Conservation (phyloP, 768 basidiomycete genomes). For the Suillus subalutaceus region DNA sequence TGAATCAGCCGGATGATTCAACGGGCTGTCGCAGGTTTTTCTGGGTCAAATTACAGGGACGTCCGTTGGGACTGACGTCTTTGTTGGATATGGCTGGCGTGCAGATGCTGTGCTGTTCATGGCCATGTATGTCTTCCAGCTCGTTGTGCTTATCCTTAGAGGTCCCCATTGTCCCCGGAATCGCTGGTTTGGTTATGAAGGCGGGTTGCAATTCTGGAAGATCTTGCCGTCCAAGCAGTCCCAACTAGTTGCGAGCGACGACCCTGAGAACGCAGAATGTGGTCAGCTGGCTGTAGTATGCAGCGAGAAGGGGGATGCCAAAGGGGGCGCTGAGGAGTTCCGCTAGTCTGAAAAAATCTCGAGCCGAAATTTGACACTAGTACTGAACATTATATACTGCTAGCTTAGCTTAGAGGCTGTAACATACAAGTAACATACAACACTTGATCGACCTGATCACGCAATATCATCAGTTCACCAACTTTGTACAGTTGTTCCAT, state of each 20-base stretch:
- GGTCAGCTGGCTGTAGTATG: no score
- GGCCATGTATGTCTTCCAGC: conserved; percentile 36
- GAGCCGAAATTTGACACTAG: neutral
- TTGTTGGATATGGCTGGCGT: conserved; percentile 42
- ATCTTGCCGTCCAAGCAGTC: neutral
- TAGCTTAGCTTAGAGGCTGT: neutral
- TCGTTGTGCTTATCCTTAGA: conserved; percentile 38
- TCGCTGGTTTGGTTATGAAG: conserved; percentile 65
- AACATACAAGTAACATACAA: neutral
- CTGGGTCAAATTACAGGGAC: conserved; percentile 47
- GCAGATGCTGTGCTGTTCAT: conserved; percentile 36
- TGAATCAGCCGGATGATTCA: neutral
- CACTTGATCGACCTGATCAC: neutral
- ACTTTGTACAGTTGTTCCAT: neutral
- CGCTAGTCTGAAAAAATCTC: neutral
- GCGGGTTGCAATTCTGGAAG: conserved; percentile 38
- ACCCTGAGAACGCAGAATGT: neutral
- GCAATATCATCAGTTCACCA: neutral
- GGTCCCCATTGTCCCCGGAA: conserved; percentile 39
- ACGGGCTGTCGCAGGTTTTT: conserved; percentile 22
- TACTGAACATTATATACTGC: neutral
- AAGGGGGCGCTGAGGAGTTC: neutral
- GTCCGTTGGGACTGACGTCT: conserved; percentile 42
- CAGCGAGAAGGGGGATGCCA: neutral
- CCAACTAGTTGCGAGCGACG: neutral